phyloP scores from a whole-genome alignment of 306 rosid genomes.

The Carpinus fangiana region DNA sequence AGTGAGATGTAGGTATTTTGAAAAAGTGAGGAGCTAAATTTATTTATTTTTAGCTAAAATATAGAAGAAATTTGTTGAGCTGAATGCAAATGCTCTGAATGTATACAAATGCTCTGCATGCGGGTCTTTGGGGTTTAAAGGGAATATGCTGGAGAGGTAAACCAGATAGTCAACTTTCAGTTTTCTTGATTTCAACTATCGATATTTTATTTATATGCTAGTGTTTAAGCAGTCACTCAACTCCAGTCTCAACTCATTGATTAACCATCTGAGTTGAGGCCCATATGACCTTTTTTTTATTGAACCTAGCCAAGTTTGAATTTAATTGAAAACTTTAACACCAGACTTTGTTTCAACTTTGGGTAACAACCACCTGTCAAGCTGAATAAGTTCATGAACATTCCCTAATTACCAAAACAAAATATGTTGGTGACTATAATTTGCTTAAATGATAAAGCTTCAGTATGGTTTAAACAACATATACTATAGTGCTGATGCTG shows the following conservation, averaged over 20 bases:
- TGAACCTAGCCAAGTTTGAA: neutral
- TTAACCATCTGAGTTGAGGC: neutral
- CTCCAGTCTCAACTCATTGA: neutral
- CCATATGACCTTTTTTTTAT: neutral
- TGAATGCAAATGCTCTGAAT: too few relatives aligned
- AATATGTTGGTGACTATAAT: neutral
- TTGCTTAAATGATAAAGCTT: neutral
- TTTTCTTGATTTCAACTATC: neutral
- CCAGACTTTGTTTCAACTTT: neutral
- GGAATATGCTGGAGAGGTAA: neutral
- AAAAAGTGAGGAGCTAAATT: too few relatives aligned
- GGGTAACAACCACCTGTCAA: too few relatives aligned
- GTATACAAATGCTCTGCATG: neutral
- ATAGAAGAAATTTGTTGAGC: too few relatives aligned
- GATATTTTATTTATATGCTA: neutral
- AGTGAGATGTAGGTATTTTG: too few relatives aligned
- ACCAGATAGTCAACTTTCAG: neutral
- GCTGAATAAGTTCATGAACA: neutral
- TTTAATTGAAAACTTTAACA: neutral
- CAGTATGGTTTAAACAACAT: neutral
- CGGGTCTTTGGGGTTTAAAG: neutral
- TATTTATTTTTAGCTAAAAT: too few relatives aligned
- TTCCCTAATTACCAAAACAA: neutral
- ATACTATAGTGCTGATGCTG: neutral
- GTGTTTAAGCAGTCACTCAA: neutral